Base-by-base conservation (phyloP, 768 basidiomycete genomes). In the Stropharia rugosoannulata region DNA sequence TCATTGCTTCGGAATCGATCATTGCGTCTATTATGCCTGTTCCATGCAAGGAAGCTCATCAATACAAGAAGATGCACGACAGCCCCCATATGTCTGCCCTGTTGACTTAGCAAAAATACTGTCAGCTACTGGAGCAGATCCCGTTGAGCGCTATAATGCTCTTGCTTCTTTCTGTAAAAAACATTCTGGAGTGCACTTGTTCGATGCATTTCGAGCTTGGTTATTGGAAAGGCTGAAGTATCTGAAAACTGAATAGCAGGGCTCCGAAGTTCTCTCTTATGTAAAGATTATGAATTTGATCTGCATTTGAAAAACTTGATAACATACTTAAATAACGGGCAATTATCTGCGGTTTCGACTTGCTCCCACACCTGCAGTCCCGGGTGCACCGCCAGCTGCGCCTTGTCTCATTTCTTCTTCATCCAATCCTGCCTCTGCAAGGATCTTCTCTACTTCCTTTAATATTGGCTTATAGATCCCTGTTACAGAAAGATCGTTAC, bases 401-500 rank as follows among this genome's bases (percentile, higher is more conserved):
- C 80, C 80, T 56, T 73, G 74, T 62, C 77, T 77, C 80, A 92
- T 89, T 62, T 93, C 90, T 18, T 90, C 87, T 57, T 90, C 89
- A 55, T 95, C 90, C 49, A 95, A 68, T 0, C 92, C 93, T 0
- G 94, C 93, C 62, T 92, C 91, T 9, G 80, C 82, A 49, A 93
- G 69, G 41, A 95, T 94, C 61, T 81, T 87, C 66, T 93, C 91
- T 2, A 94, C 87, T 66, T 95, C 90, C 58, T 86, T 75, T 15
- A 95, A 68, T 5, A 91, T 79, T 0, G 93, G 94, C 63, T 93
- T 90, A 66, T 96, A 96, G 36, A 75, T 76, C n/a, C 72, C 90
- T 91, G 59, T 29, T 39, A 41, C 44, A 22, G 22, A 44, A 27
- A 19, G 49, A 25, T 19, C 4, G 19, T 18, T 8, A 11, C 1